Percentiles rank a stretch among this genome's conserved stretches.
These are phyloP conservation scores for Pichia rugopelliculosa DNA, from an alignment of 805 yeast species.

Conservation along the genomic window DNA sequence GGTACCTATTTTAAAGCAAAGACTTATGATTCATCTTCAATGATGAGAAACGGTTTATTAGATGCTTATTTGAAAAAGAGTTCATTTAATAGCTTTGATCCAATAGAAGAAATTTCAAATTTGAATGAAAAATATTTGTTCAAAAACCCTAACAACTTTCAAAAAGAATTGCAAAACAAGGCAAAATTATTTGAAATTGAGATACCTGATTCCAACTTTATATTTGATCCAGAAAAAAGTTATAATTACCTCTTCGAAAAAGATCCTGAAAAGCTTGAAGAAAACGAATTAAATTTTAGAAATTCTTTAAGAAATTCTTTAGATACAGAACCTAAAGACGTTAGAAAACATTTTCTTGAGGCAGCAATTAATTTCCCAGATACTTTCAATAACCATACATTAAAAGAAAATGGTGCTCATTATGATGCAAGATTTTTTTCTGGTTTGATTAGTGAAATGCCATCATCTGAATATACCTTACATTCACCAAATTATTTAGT, in stretches of 20 bases:
- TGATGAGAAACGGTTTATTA: conserved; percentile 31
- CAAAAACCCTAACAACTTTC: conserved; percentile 12
- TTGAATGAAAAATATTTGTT: conserved; percentile 20
- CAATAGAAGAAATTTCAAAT: conserved; percentile 26
- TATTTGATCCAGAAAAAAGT: conserved; percentile 10
- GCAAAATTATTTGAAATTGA: conserved; percentile 14
- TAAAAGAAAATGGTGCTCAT: conserved; percentile 44
- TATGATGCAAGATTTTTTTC: conserved; percentile 56
- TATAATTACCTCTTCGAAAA: neutral
- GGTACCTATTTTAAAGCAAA: conserved; percentile 30
- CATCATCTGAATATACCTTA: conserved; percentile 5
- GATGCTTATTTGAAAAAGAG: conserved; percentile 22
- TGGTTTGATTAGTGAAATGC: conserved; percentile 37
- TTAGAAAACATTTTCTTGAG: conserved; percentile 34
- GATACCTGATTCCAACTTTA: conserved; percentile 21
- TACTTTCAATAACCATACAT: conserved; percentile 24
- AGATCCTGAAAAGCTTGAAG: conserved; percentile 8
- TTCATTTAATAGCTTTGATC: conserved; percentile 22
- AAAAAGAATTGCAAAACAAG: conserved; percentile 7
- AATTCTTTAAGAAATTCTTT: conserved; percentile 28
- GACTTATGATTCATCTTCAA: conserved; percentile 17
- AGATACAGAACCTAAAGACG: conserved; percentile 16
- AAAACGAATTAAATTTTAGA: conserved; percentile 25
- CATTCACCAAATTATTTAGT: conserved; percentile 11
- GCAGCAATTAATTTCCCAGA: conserved; percentile 24